Percentiles rank a stretch among this genome's conserved stretches.
phyloP scores from a whole-genome alignment of 2,329 filamentous ascomycete species.

The Scolecobasidium constrictum region DNA sequence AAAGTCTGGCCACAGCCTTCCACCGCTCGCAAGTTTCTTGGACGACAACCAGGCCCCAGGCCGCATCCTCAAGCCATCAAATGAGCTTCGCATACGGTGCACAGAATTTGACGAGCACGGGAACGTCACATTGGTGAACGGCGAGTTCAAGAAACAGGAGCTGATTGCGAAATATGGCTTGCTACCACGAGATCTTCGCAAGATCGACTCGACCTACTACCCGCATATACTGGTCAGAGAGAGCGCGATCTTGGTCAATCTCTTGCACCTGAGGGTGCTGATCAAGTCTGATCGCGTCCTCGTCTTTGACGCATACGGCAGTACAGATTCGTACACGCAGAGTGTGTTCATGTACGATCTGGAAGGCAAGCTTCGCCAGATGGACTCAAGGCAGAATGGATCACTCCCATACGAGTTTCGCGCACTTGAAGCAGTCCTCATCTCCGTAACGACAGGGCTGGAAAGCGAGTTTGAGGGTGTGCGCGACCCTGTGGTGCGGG shows the following conservation, averaged over 20 bases:
- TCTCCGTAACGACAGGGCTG: conserved; percentile 82
- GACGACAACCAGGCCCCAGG: conserved; percentile 53
- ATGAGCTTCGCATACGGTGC: conserved; percentile 78
- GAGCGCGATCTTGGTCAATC: conserved; percentile 85
- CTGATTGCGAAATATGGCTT: conserved; percentile 95
- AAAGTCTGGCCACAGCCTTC: conserved; percentile 48
- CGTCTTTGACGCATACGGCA: conserved; percentile 92
- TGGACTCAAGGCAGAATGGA: conserved; percentile 40
- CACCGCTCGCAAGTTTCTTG: conserved; percentile 37
- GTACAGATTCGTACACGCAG: conserved; percentile 87
- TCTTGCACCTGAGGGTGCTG: conserved; percentile 89
- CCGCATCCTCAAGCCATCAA: conserved; percentile 65
- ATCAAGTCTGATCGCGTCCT: conserved; percentile 93
- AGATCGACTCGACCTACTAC: conserved; percentile 92
- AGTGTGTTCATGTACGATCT: conserved; percentile 97
- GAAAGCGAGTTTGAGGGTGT: conserved; percentile 94
- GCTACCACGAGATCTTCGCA: conserved; percentile 85
- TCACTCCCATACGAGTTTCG: conserved; percentile 88
- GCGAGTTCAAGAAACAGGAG: conserved; percentile 96
- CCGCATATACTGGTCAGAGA: conserved; percentile 92
- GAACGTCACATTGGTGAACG: conserved; percentile 83
- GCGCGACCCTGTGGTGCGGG: conserved; percentile 79
- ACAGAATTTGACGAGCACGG: conserved; percentile 92
- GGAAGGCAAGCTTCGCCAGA: conserved; percentile 82
- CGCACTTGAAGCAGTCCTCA: conserved; percentile 86